Base-by-base conservation (phyloP, 495 filamentous ascomycete genomes). In the Staphylotrichum longicolle region DNA sequence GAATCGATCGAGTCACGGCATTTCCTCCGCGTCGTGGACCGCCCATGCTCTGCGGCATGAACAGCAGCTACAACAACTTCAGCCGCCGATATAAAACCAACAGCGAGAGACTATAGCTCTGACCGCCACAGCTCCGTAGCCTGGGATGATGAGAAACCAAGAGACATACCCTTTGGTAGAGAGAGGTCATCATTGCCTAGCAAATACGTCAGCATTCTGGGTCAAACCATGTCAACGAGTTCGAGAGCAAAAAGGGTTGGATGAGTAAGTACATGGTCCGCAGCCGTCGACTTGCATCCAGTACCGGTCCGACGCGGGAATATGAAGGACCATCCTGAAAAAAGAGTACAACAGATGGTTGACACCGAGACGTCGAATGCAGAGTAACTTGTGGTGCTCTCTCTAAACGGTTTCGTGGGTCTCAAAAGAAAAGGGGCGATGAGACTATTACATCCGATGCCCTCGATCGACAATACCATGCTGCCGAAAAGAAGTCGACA, bases 121-220 rank as follows among this genome's bases (percentile, higher is more conserved):
- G 35, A n/a, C 54, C 48, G 50, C 35, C 42, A 33, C 52, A 50
- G 53, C 35, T 46, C 20, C 30, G 3, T 37, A 41, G 34, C 8
- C 14, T 34, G 35, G 56, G 41, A 9, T 45, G 47, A 35, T 12
- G 33, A 52, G 10, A 0, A 33, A 32, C 48, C 45, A 30, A 33
- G 11, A 32, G 3, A 71, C 78, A 64, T 81, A 91, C 90, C 90
- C 82, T 98, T 98, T 15, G 94, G 94, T 48, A 98, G 84, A 54
- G 92, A 96, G 67, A 98, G 81, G 69, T 98, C 94, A 70, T 98
- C 94, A 73, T 85, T 92, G 65, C 83, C 91, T 93, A 66, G 11
- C 15, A 32, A 32, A 32, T 27, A 27, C 37, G 66, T 76, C 53
- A 76, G 74, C 42, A 56, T 34, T n/a, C 53, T 27, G 20, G 20